Evolutionary conservation across 1,139 yeast genomes (phyloP).

Genomic region (Taphrina pruni): DNA sequence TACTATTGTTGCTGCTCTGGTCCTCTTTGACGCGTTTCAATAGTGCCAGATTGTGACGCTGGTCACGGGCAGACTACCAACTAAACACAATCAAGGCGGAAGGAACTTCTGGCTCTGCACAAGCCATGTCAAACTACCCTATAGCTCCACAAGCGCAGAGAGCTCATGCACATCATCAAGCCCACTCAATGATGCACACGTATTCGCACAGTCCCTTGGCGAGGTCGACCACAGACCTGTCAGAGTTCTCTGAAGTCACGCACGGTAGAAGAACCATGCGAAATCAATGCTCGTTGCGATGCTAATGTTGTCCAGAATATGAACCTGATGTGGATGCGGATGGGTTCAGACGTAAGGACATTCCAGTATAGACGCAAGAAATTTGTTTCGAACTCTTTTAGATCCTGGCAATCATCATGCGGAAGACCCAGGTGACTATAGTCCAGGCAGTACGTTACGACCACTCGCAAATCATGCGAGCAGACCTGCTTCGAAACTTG

Average conservation of each 20-base stretch:
- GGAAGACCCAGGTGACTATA: constrained; percentile 43
- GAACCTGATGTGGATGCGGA: constrained; percentile 41
- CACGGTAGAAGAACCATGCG: constrained; percentile 2
- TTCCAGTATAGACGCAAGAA: no score
- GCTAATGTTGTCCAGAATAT: constrained; percentile 11
- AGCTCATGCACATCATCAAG: constrained; percentile 15
- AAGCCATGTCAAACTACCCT: constrained; percentile 17
- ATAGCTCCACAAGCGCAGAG: constrained; percentile 25
- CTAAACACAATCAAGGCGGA: no score
- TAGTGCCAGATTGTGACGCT: no score
- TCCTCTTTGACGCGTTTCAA: no score
- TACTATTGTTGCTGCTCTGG: no score
- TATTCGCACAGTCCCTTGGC: constrained; percentile 24
- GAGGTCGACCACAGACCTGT: constrained; percentile 20
- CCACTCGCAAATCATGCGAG: constrained; percentile 22
- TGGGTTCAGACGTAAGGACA: constrained; percentile 29
- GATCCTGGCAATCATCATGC: constrained; percentile 37
- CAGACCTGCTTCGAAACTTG: constrained; percentile 3
- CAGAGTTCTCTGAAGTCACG: constrained; percentile 22
- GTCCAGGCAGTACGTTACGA: constrained; percentile 42
- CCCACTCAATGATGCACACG: constrained; percentile 21
- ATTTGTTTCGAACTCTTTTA: background rate
- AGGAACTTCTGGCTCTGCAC: background rate
- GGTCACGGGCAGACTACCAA: no score
- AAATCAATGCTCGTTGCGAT: background rate